Evolutionary conservation across 2,329 filamentous ascomycete species (phyloP).

Genomic region (Didymella sp.): DNA sequence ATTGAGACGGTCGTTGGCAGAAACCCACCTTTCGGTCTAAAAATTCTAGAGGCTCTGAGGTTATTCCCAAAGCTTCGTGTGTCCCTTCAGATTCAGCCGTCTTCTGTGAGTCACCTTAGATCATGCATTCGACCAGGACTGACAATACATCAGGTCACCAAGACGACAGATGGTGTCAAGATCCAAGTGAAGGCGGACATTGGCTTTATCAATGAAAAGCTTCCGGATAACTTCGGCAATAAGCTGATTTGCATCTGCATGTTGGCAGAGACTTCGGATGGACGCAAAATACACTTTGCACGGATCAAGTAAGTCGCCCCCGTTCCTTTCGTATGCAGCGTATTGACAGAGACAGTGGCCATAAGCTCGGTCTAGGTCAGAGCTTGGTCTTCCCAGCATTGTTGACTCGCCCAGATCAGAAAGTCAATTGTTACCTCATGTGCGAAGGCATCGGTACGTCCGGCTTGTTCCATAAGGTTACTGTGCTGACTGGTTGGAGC

Average conservation of each 20-base stretch:
- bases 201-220: conserved; percentile 72
- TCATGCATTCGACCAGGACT: neutral
- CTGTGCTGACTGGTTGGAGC: conserved; percentile 51
- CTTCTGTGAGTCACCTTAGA: conserved; percentile 48
- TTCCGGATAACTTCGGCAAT: conserved; percentile 67
- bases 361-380: conserved; percentile 67
- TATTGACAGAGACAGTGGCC: conserved; percentile 61
- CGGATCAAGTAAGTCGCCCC: conserved; percentile 58
- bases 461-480: fast-evolving
- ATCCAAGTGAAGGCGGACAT: conserved; percentile 71
- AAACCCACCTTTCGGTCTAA: conserved; percentile 82
- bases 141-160: conserved; percentile 20
- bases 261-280: conserved; percentile 73
- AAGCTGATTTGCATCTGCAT: conserved; percentile 74
- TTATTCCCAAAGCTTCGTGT: conserved; percentile 74
- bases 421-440: conserved; percentile 73
- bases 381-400: conserved; percentile 66
- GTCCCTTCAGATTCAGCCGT: conserved; percentile 58
- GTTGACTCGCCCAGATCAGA: conserved; percentile 61
- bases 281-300: conserved; percentile 71
- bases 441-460: conserved; percentile 80
- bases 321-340: neutral
- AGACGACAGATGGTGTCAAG: conserved; percentile 54
- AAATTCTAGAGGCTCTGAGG: conserved; percentile 68
- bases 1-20: conserved; percentile 80